Evolutionary conservation across 2,329 filamentous ascomycete species (phyloP).

Genomic region (Alternaria gansuensis): DNA sequence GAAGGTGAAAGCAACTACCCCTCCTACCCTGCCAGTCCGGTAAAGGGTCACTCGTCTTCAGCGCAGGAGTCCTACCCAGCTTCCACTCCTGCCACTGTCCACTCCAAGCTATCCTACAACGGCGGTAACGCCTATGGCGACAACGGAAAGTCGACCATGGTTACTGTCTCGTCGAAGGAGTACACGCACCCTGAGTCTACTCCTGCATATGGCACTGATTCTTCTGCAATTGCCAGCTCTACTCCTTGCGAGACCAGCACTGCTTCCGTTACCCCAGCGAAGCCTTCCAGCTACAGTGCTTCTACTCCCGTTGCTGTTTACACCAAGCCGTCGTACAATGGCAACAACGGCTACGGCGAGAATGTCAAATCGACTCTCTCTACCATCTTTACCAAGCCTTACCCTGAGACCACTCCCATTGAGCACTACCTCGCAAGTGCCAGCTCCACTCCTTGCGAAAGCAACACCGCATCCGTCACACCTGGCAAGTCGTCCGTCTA

Average conservation of each 20-base stretch:
- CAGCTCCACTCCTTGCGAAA: constrained; percentile 13
- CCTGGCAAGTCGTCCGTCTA: constrained; percentile 7
- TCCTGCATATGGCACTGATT: constrained; percentile 1
- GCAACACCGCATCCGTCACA: constrained; percentile 5
- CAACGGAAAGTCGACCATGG: constrained; percentile 6
- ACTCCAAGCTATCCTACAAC: constrained; percentile 15
- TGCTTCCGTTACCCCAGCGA: constrained; percentile 1
- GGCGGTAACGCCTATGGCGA: constrained; percentile 9
- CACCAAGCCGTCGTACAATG: constrained; percentile 15
- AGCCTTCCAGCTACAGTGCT: constrained; percentile 7
- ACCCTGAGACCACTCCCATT: constrained; percentile 1
- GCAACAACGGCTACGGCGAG: constrained; percentile 5
- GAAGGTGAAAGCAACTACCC: constrained; percentile 4
- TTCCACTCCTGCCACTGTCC: background rate
- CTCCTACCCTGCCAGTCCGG: constrained; percentile 11
- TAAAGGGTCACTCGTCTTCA: constrained; percentile 3
- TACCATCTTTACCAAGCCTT: constrained; percentile 8
- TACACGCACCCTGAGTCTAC: constrained; percentile 4
- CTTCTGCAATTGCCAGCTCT: constrained; percentile 1
- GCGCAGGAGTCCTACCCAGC: constrained; percentile 5
- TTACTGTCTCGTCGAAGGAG: constrained; percentile 8
- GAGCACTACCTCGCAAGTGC: constrained; percentile 5
- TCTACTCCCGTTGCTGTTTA: constrained; percentile 8
- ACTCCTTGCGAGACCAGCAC: constrained; percentile 18
- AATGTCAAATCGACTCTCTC: constrained; percentile 8